Evolutionary conservation across 2,329 filamentous ascomycete genomes (phyloP).

Genomic region (Cladophialophora carrionii): DNA sequence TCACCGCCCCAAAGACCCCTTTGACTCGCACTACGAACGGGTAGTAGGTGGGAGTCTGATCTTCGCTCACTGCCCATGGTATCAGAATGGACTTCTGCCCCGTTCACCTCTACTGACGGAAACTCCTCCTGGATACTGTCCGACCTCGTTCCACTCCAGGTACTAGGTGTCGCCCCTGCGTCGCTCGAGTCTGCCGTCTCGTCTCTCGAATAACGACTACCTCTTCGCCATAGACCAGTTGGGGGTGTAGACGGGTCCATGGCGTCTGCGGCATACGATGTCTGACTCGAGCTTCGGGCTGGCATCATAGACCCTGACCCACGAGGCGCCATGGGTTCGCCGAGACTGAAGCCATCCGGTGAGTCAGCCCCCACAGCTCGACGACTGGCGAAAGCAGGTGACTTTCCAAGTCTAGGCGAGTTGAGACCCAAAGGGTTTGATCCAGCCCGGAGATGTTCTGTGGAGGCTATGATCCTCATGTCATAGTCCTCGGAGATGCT

Average conservation of each 20-base stretch:
- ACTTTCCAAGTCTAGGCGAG: slow-evolving; percentile 35
- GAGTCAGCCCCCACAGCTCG: slow-evolving; percentile 34
- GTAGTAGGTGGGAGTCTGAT: slow-evolving; percentile 17
- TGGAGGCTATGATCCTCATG: slow-evolving; percentile 62
- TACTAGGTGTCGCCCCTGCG: slow-evolving; percentile 23
- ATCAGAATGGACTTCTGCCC: neutral
- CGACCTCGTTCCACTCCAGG: slow-evolving; percentile 13
- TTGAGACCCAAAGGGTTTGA: slow-evolving; percentile 42
- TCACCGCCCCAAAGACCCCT: slow-evolving; percentile 35
- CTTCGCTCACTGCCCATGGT: neutral
- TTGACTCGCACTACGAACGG: slow-evolving; percentile 33
- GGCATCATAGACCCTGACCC: slow-evolving; percentile 14
- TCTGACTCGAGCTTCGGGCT: slow-evolving; percentile 30
- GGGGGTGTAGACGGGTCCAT: slow-evolving; percentile 13
- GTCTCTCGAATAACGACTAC: slow-evolving; percentile 32
- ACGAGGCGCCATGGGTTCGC: slow-evolving; percentile 29
- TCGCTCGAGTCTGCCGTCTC: slow-evolving; percentile 32
- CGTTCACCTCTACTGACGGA: slow-evolving; percentile 3
- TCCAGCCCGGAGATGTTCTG: slow-evolving; percentile 62
- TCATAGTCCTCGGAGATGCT: slow-evolving; percentile 59
- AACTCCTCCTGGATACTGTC: slow-evolving; percentile 25
- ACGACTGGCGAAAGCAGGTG: slow-evolving; percentile 36
- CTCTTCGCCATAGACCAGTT: slow-evolving; percentile 31
- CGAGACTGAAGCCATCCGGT: slow-evolving; percentile 36
- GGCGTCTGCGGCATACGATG: slow-evolving; percentile 23